These are phyloP conservation scores for Pharnaceum exiguum DNA, from an alignment of 148 eudicot genomes.

Conservation along the genomic window DNA sequence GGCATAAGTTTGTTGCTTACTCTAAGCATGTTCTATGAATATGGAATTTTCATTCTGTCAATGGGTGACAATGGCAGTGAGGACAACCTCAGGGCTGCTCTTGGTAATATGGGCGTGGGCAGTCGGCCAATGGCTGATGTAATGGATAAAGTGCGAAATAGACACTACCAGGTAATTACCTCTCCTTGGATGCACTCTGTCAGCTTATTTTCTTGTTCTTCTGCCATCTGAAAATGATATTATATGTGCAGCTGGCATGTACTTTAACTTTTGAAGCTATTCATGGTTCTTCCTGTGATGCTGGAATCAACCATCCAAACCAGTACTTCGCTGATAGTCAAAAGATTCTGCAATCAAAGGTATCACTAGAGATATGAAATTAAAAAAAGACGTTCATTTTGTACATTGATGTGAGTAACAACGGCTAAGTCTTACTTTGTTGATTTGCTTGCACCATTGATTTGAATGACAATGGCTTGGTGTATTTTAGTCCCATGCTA, in stretches of 20 bases:
- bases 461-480: too few relatives aligned
- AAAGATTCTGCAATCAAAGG: slow-evolving; percentile 52
- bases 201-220: not conserved
- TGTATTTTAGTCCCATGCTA: too few relatives aligned
- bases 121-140: slow-evolving; percentile 65
- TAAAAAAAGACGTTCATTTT: too few relatives aligned
- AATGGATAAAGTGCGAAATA: slow-evolving; percentile 68
- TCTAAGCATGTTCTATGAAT: too few relatives aligned
- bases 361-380: too few relatives aligned
- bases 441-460: too few relatives aligned
- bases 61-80: slow-evolving; percentile 63
- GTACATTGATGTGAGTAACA: too few relatives aligned
- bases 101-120: slow-evolving; percentile 68
- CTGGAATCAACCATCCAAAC: slow-evolving; percentile 91
- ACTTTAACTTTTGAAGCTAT: slow-evolving; percentile 92
- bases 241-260: slow-evolving; percentile 72
- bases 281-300: slow-evolving; percentile 64
- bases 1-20: not conserved
- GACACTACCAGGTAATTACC: slow-evolving; percentile 68
- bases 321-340: slow-evolving; percentile 83
- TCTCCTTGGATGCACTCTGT: not conserved
- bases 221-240: slow-evolving; percentile 1
- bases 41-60: not conserved
- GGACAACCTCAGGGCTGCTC: slow-evolving; percentile 89
- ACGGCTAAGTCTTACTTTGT: too few relatives aligned